phyloP scores from a whole-genome alignment of 768 basidiomycete genomes.

The Sporobolomyces pararoseus region DNA sequence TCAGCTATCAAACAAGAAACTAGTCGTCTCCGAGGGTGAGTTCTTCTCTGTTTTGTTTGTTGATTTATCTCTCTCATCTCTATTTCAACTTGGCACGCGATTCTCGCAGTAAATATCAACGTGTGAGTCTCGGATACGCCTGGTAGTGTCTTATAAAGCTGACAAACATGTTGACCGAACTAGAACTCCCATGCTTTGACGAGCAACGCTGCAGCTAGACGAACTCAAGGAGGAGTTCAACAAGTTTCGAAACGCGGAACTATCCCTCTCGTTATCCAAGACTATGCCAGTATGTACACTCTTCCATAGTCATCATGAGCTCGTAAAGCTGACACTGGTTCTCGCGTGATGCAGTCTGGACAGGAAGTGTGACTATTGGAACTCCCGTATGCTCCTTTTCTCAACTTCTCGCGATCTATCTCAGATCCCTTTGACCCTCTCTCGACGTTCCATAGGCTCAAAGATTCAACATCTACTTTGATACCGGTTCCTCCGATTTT shows the following conservation, averaged over 20 bases:
- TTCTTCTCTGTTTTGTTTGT: neutral
- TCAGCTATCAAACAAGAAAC: neutral
- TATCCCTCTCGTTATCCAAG: neutral
- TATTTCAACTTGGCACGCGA: slow-evolving; percentile 1
- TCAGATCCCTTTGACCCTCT: too few relatives aligned
- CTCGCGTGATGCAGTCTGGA: slow-evolving; percentile 21
- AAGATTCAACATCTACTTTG: slow-evolving; percentile 48
- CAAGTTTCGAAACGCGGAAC: slow-evolving; percentile 24
- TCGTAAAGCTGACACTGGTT: too few relatives aligned
- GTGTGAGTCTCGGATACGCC: slow-evolving; percentile 1
- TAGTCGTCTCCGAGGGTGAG: neutral
- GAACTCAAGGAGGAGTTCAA: neutral
- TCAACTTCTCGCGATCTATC: neutral
- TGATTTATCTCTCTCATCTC: slow-evolving; percentile 2
- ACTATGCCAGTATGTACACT: slow-evolving; percentile 5
- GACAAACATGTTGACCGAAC: neutral
- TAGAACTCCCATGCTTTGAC: slow-evolving; percentile 7
- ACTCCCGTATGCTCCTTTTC: slow-evolving; percentile 21
- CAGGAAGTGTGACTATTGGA: slow-evolving; percentile 26
- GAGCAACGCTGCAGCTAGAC: neutral
- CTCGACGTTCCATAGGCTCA: slow-evolving; percentile 36
- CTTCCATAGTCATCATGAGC: too few relatives aligned
- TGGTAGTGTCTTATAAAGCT: neutral
- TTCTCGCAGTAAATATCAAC: slow-evolving; percentile 31
- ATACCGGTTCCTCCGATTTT: slow-evolving; percentile 50